These are phyloP conservation scores for Ceratobasidium sp. DNA, from an alignment of 1,284 basidiomycete species.

Conservation along the genomic window DNA sequence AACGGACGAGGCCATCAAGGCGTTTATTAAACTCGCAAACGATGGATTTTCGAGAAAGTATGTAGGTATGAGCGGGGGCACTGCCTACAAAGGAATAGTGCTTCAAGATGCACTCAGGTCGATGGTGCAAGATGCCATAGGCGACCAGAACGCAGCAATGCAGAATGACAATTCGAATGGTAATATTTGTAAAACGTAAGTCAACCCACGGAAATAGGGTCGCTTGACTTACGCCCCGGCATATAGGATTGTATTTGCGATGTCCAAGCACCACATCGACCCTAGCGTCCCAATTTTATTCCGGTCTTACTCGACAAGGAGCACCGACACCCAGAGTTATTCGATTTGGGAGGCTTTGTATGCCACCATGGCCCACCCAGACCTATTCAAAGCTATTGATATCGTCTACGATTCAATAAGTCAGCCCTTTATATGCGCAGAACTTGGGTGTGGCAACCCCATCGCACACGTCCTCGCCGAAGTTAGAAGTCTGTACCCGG, in stretches of 20 bases:
- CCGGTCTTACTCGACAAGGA: not conserved
- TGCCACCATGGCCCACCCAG: slow-evolving; percentile 22
- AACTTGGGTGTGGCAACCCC: slow-evolving; percentile 33
- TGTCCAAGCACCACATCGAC: slow-evolving; percentile 19
- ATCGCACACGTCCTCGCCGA: slow-evolving; percentile 26
- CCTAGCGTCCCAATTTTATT: slow-evolving; percentile 11
- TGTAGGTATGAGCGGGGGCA: too few relatives aligned
- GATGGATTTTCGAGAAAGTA: slow-evolving; percentile 11
- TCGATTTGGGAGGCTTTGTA: slow-evolving; percentile 13
- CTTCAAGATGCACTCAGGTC: not conserved
- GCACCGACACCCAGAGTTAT: not conserved
- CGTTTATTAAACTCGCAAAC: slow-evolving; percentile 11
- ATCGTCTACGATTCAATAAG: not conserved
- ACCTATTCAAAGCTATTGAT: slow-evolving; percentile 13
- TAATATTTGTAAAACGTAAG: not conserved
- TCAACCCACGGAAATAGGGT: not conserved
- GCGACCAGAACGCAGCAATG: slow-evolving; percentile 8
- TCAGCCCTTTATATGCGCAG: slow-evolving; percentile 11
- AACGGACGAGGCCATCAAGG: slow-evolving; percentile 41
- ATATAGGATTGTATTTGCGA: slow-evolving; percentile 8
- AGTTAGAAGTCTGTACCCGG: too few relatives aligned
- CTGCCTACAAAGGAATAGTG: slow-evolving; percentile 13
- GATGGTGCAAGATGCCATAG: not conserved
- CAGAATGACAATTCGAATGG: not conserved
- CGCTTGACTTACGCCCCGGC: too few relatives aligned